phyloP scores from a whole-genome alignment of 208 protist species.

The Crithidia thermophila region DNA sequence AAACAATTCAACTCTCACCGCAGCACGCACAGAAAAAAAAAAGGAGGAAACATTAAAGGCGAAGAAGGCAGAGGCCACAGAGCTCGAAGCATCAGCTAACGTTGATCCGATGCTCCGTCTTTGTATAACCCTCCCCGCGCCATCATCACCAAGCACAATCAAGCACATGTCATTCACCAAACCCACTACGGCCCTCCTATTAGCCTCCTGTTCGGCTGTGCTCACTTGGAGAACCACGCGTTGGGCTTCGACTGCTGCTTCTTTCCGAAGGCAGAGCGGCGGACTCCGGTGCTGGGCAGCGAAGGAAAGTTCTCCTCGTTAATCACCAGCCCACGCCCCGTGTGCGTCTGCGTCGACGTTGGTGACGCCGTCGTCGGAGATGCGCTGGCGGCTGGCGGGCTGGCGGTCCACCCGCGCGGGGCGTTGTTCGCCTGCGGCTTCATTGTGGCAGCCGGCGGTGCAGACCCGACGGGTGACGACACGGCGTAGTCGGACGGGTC shows the following conservation, averaged over 20 bases:
- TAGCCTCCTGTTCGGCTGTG: background rate
- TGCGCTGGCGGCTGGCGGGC: background rate
- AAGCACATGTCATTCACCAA: too few relatives aligned
- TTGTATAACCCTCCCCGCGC: too few relatives aligned
- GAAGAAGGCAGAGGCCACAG: background rate
- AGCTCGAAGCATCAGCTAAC: background rate
- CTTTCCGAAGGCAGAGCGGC: conserved; percentile 26
- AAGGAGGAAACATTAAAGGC: background rate
- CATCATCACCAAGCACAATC: too few relatives aligned
- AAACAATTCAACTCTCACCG: too few relatives aligned
- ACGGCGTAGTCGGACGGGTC: conserved; percentile 4
- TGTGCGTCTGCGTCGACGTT: background rate
- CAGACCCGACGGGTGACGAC: background rate
- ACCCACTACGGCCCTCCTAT: too few relatives aligned
- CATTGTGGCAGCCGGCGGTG: background rate
- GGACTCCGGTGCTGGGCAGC: conserved; percentile 34
- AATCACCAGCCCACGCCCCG: conserved; percentile 30
- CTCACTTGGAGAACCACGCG: conserved; percentile 46
- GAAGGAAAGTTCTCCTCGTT: conserved; percentile 61
- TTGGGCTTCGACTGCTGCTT: conserved; percentile 35
- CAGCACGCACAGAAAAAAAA: background rate
- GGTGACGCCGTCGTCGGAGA: conserved; percentile 6
- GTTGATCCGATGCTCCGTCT: too few relatives aligned
- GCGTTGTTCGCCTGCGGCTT: conserved; percentile 21
- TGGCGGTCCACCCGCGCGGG: conserved; percentile 12